Evolutionary conservation across 2,329 filamentous ascomycete genomes (phyloP), one percentile per base, ranked within the genome.

Genomic region (Neodidymelliopsis sp.): DNA sequence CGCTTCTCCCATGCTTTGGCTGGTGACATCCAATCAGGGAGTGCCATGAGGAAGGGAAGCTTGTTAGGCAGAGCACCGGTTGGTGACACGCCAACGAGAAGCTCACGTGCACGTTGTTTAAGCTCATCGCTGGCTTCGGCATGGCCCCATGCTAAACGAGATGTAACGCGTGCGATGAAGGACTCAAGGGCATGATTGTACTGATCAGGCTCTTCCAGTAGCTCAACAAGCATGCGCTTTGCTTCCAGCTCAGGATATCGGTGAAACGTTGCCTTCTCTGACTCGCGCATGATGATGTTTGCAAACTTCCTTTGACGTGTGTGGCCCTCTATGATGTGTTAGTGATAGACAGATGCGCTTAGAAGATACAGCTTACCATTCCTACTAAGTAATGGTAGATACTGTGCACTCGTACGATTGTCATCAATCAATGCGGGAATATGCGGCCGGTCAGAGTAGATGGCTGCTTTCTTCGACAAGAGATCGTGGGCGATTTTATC

Each of bases 401-500:
- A 79, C 44, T 78, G 73, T 11, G 73, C 74, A 47, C 72, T 75
- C 7, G 73, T 73, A 13, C 75, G 70, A 40, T 77, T 78, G 54
- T 77, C 75, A 20, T 71, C 63, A 16, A 77, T 65, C 23, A 78
- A 53, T 1, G 74, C 74, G 4, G 75, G 75, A 36, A 78, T 78
- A 45, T 75, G 73, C 9, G 76, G 75, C 22, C 76, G 68, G 41
- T 77, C 75, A 13, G 76, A 78, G 59, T 79, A 78, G 46, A 77
- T 78, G 29, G 69, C 68, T 13, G 69, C 73, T 41, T 75, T 75
- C 59, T 77, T 77, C 1, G 74, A 64, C 15, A 79, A 57, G 4
- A 79, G 60, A 24, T 78, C 76, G 25, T 66, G 69, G 2, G 76
- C 70, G 30, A 78, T 70, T 15, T 70, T 50, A 37, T 78, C 76